phyloP scores from a whole-genome alignment of 306 rosid species.

The Medicago arabica region DNA sequence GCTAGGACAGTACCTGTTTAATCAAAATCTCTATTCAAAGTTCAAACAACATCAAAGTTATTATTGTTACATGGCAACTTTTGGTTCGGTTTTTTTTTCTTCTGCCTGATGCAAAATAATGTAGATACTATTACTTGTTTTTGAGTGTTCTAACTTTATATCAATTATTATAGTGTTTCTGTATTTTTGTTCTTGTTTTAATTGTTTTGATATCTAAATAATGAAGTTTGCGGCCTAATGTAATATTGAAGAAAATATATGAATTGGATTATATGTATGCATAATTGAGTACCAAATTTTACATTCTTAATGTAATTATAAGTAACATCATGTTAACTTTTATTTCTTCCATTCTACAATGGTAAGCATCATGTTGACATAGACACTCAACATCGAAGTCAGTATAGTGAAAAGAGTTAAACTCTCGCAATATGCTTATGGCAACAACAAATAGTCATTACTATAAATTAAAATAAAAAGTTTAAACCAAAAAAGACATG shows the following conservation, averaged over 20 bases:
- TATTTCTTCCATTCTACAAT: too few relatives aligned
- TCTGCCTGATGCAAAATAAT: neutral
- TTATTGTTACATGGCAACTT: constrained; percentile 10
- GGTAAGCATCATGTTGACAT: too few relatives aligned
- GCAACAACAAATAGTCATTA: too few relatives aligned
- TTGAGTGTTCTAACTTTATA: constrained; percentile 8
- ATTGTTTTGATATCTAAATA: neutral
- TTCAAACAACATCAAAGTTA: neutral
- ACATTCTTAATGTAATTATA: too few relatives aligned
- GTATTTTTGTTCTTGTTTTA: neutral
- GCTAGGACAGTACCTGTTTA: constrained; percentile 58
- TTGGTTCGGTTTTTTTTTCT: neutral
- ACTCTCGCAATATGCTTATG: too few relatives aligned
- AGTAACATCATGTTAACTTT: too few relatives aligned
- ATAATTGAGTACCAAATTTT: too few relatives aligned
- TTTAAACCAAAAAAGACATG: too few relatives aligned
- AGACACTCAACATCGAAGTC: too few relatives aligned
- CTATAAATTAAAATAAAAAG: too few relatives aligned
- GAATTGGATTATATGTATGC: too few relatives aligned
- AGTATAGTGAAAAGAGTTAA: too few relatives aligned
- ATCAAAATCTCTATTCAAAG: constrained; percentile 9
- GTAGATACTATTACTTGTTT: neutral
- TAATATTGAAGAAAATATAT: neutral
- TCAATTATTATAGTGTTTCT: neutral
- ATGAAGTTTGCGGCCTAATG: neutral